Conservation (phyloP, 768 basidiomycete genomes). For the Boletus rubroflammeus region DNA sequence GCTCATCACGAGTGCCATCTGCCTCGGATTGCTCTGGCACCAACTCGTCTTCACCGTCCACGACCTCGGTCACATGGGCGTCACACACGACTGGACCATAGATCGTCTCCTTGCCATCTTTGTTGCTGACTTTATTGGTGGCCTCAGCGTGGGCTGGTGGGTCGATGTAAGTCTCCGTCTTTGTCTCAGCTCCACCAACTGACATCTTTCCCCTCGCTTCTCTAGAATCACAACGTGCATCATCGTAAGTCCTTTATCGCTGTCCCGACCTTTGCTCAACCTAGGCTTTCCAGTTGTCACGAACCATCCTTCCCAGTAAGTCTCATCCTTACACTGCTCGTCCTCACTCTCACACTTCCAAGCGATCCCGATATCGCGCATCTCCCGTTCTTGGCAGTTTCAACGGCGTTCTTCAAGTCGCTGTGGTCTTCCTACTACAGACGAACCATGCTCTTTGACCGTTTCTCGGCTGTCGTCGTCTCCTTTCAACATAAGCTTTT, state of each 20-base stretch:
- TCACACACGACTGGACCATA: slow-evolving; percentile 80
- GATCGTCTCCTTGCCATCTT: slow-evolving; percentile 79
- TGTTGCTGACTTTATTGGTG: slow-evolving; percentile 85
- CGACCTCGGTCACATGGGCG: slow-evolving; percentile 92
- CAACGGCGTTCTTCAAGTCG: slow-evolving; percentile 78
- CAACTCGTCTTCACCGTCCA: slow-evolving; percentile 91
- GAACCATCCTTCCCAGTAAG: slow-evolving; percentile 95
- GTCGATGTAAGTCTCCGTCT: slow-evolving; percentile 70
- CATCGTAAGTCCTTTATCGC: slow-evolving; percentile 61
- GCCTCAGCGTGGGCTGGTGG: slow-evolving; percentile 98
- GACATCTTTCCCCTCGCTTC: slow-evolving; percentile 1
- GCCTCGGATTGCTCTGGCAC: slow-evolving; percentile 90
- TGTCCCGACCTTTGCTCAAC: slow-evolving; percentile 1
- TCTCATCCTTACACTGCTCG: neutral
- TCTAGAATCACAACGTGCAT: slow-evolving; percentile 90
- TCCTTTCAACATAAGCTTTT: slow-evolving; percentile 88
- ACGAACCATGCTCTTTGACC: slow-evolving; percentile 77
- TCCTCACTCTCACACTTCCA: slow-evolving; percentile 9
- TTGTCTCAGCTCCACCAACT: neutral
- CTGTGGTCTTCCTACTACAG: slow-evolving; percentile 96
- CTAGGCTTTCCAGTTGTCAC: slow-evolving; percentile 66
- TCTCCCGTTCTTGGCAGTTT: slow-evolving; percentile 93
- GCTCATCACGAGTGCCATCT: slow-evolving; percentile 72
- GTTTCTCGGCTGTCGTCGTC: slow-evolving; percentile 59
- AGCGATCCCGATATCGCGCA: slow-evolving; percentile 86